Conservation (phyloP, 306 rosid species). For the Luffa aegyptiaca region DNA sequence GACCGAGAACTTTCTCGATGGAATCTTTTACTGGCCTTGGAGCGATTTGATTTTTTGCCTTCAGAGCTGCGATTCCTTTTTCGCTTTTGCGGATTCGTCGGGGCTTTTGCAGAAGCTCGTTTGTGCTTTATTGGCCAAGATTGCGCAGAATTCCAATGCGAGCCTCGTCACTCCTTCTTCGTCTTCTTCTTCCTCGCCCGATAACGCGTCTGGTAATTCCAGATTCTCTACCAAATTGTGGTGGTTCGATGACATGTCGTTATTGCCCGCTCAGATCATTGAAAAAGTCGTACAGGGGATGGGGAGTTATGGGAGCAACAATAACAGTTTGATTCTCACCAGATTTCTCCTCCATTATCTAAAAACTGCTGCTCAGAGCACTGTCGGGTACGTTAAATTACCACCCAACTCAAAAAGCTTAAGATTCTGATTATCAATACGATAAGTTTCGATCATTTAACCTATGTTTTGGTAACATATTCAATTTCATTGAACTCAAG, state of each 20-base stretch:
- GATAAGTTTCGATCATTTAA: neutral
- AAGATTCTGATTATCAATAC: neutral
- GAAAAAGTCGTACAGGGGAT: slow-evolving; percentile 35
- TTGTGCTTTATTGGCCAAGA: slow-evolving; percentile 36
- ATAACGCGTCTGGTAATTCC: slow-evolving; percentile 11
- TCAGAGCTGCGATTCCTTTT: slow-evolving; percentile 28
- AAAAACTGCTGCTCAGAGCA: slow-evolving; percentile 25
- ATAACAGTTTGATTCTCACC: slow-evolving; percentile 44
- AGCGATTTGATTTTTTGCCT: slow-evolving; percentile 39
- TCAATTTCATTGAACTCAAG: neutral
- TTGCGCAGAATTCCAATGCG: slow-evolving; percentile 38
- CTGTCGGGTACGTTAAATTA: neutral
- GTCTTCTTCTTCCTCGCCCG: slow-evolving; percentile 38
- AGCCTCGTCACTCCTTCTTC: slow-evolving; percentile 15
- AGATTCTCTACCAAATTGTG: slow-evolving; percentile 36
- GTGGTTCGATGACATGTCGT: slow-evolving; percentile 72
- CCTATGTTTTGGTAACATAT: neutral
- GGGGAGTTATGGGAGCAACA: slow-evolving; percentile 34
- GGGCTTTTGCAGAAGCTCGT: slow-evolving; percentile 54
- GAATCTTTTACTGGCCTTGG: slow-evolving; percentile 51
- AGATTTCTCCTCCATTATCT: slow-evolving; percentile 62
- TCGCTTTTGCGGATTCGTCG: slow-evolving; percentile 29
- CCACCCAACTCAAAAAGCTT: neutral
- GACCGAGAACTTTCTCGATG: slow-evolving; percentile 40
- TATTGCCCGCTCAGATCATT: slow-evolving; percentile 49